These are phyloP conservation scores for Lactarius vividus DNA, from an alignment of 768 basidiomycete genomes.

Conservation along the genomic window DNA sequence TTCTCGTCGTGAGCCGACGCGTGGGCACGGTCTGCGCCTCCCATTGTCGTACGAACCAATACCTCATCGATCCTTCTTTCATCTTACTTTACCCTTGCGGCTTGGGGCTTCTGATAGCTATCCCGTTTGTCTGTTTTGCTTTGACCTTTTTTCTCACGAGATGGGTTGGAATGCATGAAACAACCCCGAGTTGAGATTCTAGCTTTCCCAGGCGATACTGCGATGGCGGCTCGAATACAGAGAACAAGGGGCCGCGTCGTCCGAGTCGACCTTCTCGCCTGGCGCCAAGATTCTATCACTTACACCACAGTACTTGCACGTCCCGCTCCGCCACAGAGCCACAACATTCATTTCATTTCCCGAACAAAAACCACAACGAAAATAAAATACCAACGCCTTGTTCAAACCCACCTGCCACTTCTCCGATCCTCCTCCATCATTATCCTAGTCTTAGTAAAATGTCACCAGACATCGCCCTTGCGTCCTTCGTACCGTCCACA, in stretches of 20 bases:
- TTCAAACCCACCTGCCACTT: not conserved
- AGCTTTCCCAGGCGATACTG: not conserved
- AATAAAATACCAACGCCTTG: not conserved
- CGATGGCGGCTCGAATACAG: not conserved
- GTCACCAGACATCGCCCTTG: not conserved
- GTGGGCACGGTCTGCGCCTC: too few relatives aligned
- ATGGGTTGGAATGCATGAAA: not conserved
- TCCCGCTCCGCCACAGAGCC: not conserved
- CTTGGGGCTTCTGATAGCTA: too few relatives aligned
- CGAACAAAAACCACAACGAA: not conserved
- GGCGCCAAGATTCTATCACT: conserved; percentile 2
- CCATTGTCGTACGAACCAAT: too few relatives aligned
- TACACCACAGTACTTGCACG: not conserved
- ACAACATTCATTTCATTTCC: not conserved
- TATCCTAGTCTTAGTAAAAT: not conserved
- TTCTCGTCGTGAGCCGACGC: too few relatives aligned
- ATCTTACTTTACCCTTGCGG: too few relatives aligned
- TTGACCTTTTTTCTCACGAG: not conserved
- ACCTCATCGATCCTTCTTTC: too few relatives aligned
- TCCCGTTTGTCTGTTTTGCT: too few relatives aligned
- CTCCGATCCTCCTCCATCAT: not conserved
- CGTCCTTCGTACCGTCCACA: not conserved
- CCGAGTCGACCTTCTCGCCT: conserved; percentile 1
- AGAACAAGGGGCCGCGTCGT: not conserved
- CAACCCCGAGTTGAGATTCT: not conserved